phyloP scores from a whole-genome alignment of 2,329 filamentous ascomycete species.

The Orbilia javanica region DNA sequence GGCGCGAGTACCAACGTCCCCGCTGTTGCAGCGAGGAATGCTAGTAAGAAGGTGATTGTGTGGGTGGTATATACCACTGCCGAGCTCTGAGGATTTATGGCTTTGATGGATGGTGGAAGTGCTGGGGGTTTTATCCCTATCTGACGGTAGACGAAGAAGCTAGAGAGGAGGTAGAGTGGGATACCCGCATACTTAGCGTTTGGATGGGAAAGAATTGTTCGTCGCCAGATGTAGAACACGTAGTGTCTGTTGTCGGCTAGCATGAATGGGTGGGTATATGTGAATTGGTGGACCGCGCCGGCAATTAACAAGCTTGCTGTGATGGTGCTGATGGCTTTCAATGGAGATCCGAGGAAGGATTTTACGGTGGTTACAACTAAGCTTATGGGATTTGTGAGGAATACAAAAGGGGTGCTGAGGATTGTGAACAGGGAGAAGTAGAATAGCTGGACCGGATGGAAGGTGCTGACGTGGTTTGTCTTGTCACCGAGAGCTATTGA shows the following conservation, averaged over 20 bases:
- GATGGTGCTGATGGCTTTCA: constrained; percentile 59
- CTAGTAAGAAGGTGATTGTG: constrained; percentile 70
- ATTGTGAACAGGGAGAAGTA: constrained; percentile 92
- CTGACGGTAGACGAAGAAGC: constrained; percentile 76
- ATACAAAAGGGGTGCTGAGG: constrained; percentile 88
- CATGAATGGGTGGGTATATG: constrained; percentile 93
- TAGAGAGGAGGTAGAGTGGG: constrained; percentile 77
- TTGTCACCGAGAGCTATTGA: constrained; percentile 96
- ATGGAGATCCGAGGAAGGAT: constrained; percentile 44
- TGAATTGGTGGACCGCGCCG: constrained; percentile 80
- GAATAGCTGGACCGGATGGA: constrained; percentile 91
- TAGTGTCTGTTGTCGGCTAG: constrained; percentile 97
- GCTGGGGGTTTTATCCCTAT: constrained; percentile 66
- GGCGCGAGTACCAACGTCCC: constrained; percentile 88
- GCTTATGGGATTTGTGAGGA: constrained; percentile 66
- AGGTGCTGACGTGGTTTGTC: constrained; percentile 88
- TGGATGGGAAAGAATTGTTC: constrained; percentile 77
- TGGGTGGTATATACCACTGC: constrained; percentile 68
- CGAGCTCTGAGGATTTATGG: constrained; percentile 54
- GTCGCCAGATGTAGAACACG: constrained; percentile 94
- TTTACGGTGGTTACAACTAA: constrained; percentile 32
- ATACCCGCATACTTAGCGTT: constrained; percentile 76
- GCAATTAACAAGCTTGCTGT: constrained; percentile 66
- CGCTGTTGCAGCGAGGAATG: constrained; percentile 77
- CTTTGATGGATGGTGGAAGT: constrained; percentile 59